These are phyloP conservation scores for Hypholoma sublateritium DNA, from an alignment of 768 basidiomycete genomes.

Conservation along the genomic window DNA sequence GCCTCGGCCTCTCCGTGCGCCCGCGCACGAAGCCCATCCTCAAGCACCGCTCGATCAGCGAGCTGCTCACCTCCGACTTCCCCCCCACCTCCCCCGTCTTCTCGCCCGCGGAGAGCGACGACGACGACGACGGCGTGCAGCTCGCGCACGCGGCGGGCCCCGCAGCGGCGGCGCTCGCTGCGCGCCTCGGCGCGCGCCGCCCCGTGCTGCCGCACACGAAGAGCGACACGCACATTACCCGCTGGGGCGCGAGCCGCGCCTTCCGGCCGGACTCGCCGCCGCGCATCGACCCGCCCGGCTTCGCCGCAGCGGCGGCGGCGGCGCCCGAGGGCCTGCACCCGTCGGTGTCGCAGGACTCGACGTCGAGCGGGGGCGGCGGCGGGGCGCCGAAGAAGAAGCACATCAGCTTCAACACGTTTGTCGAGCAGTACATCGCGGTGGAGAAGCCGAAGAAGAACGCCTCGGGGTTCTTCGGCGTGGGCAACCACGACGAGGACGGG, in stretches of 20 bases:
- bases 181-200: conserved; percentile 29
- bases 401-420: conserved; percentile 97
- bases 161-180: conserved; percentile 10
- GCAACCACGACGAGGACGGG: conserved; percentile 15
- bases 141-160: no score
- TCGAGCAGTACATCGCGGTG: conserved; percentile 93
- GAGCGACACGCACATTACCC: conserved; percentile 82
- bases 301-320: no score
- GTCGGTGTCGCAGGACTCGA: conserved; percentile 33
- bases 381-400: conserved; percentile 67
- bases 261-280: conserved; percentile 74
- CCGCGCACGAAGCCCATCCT: conserved; percentile 77
- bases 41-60: conserved; percentile 90
- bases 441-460: conserved; percentile 62
- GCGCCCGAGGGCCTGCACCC: conserved; percentile 15
- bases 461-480: conserved; percentile 25
- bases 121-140: conserved; percentile 25
- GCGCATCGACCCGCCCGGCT: conserved; percentile 46
- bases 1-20: conserved; percentile 44
- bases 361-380: conserved; percentile 26
- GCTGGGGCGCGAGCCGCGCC: conserved; percentile 45
- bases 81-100: conserved; percentile 64
- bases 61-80: conserved; percentile 80
- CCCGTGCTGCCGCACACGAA: conserved; percentile 79
- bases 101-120: conserved; percentile 56